These are phyloP conservation scores for Dactylellina cionopaga DNA, from an alignment of 2,329 filamentous ascomycete genomes.

Conservation along the genomic window DNA sequence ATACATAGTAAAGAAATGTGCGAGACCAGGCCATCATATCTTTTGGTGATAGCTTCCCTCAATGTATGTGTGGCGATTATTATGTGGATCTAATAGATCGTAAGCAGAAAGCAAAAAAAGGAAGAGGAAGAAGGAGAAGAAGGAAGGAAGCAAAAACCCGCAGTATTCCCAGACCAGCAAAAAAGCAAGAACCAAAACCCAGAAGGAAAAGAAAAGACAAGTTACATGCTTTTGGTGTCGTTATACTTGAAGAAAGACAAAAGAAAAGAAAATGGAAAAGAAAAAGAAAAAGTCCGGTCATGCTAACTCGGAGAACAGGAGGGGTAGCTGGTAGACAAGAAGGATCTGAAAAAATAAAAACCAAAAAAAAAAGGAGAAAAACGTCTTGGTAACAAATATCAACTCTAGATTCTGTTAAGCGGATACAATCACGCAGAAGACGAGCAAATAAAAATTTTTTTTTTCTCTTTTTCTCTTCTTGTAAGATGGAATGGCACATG, in stretches of 20 bases:
- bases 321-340: conserved; percentile 11
- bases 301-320: conserved; percentile 20
- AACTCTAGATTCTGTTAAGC: conserved; percentile 31
- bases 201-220: neutral
- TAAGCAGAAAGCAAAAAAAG: conserved; percentile 3
- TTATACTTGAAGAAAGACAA: conserved; percentile 17
- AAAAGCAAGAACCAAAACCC: conserved; percentile 1
- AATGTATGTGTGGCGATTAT: neutral
- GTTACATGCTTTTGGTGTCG: conserved; percentile 40
- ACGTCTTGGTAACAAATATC: conserved; percentile 31
- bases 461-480: conserved; percentile 31
- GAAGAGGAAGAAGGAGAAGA: neutral
- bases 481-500: too few relatives aligned
- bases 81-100: conserved; percentile 5
- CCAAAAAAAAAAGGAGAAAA: conserved; percentile 25
- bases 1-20: conserved; percentile 15
- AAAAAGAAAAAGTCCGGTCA: neutral
- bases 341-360: conserved; percentile 3
- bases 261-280: neutral
- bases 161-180: conserved; percentile 9
- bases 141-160: too few relatives aligned
- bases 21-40: conserved; percentile 4
- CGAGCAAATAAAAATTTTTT: conserved; percentile 27
- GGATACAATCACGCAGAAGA: conserved; percentile 51
- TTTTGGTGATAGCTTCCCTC: neutral